Base-by-base conservation (phyloP, 1,284 basidiomycete species). In the Violaceomyces palustris region DNA sequence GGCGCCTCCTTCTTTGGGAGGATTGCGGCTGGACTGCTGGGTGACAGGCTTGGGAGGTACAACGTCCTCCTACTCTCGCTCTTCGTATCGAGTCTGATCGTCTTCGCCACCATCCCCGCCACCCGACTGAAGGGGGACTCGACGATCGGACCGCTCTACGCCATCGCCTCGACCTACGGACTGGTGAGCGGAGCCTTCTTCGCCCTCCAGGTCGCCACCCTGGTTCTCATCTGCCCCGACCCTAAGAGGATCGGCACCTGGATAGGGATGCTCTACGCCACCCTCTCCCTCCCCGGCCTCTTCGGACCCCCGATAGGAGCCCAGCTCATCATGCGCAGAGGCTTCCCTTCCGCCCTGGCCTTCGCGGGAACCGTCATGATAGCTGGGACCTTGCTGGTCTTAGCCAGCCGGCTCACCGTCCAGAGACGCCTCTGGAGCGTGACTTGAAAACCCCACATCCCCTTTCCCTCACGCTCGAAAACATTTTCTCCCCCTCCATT, bases 201-300 rank as follows among this genome's bases (percentile, higher is more conserved):
- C 30, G 42, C 40, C 6, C 15, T 24, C 25, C 41, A 43, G 32
- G 35, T 38, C 24, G 45, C 42, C 5, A 31, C 35, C n/a, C 35
- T 47, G 3, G 35, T 33, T 9, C n/a, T 25, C 33, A 35, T 47
- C 28, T 47, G 39, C 10, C 24, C 28, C 14, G 45, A 47, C 29
- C 41, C 28, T 7, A 42, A 37, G n/a, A 25, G 38, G 9, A 29
- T 42, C 34, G 45, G 45, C 12, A 47, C 45, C 17, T 47, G 45
- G 45, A 47, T 47, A 17, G 45, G 45, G 10, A 35, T 39, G 40
- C 45, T 47, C 6, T 47, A 47, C 22, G 41, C 40, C 19, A 27
- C 37, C 17, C 22, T 47, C 18, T 40, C 45, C 4, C 21, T 47
- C 28, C 45, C 45, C 19, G 45, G 35, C 15, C 39, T 47, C 8